These are phyloP conservation scores for Pseudonitzschia multistriata DNA, from an alignment of 108 stramenopile species.

Conservation along the genomic window DNA sequence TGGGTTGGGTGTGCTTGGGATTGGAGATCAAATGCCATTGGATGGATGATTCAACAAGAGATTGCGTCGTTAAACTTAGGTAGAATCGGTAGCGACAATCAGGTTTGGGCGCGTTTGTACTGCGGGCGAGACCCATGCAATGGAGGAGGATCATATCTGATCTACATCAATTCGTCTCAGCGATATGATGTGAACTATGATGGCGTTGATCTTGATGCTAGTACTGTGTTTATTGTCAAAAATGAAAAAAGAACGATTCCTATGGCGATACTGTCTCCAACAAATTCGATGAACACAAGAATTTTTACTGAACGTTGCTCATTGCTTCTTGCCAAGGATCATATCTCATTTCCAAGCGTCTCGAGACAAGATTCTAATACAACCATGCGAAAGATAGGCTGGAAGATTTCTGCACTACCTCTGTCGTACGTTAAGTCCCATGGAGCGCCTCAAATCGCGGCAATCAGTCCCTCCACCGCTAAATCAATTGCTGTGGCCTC, in stretches of 20 bases:
- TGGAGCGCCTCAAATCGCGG: constrained; percentile 29
- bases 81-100: neutral
- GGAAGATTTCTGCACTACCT: constrained; percentile 38
- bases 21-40: constrained; percentile 31
- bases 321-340: constrained; percentile 20
- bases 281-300: neutral
- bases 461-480: constrained; percentile 10
- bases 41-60: constrained; percentile 25
- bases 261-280: constrained; percentile 22
- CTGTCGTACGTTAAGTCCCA: constrained; percentile 19
- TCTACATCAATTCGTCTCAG: constrained; percentile 21
- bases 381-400: constrained; percentile 22
- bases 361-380: constrained; percentile 3
- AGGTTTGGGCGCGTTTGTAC: constrained; percentile 27
- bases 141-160: constrained; percentile 3
- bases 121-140: constrained; percentile 15
- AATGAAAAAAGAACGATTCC: constrained; percentile 11
- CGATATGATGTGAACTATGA: neutral
- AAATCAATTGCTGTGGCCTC: constrained; percentile 35
- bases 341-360: constrained; percentile 24
- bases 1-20: constrained; percentile 39
- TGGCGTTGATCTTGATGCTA: neutral
- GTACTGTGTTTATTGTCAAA: constrained; percentile 1
- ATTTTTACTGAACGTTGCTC: constrained; percentile 20
- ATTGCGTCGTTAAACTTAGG: neutral